These are phyloP conservation scores for Aegle marmelos DNA, from an alignment of 345 rosid genomes.

Conservation along the genomic window DNA sequence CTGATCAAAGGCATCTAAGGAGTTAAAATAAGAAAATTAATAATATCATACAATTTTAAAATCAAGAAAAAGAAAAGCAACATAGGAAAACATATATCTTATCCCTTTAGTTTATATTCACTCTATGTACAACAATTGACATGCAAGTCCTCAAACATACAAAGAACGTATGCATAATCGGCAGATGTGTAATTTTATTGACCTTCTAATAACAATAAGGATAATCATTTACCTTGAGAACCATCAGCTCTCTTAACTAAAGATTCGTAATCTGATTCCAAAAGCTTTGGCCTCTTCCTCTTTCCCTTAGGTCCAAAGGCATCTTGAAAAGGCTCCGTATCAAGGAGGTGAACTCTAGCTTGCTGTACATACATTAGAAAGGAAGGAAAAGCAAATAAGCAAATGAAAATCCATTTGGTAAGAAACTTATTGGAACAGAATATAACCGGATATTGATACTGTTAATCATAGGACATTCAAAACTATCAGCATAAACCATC, in stretches of 20 bases:
- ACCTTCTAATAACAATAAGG: not conserved
- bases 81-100: not conserved
- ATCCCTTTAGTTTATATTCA: not conserved
- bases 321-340: constrained; percentile 76
- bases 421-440: not conserved
- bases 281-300: constrained; percentile 82
- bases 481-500: not conserved
- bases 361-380: constrained; percentile 40
- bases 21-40: constrained; percentile 6
- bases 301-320: constrained; percentile 78
- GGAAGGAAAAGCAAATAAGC: not conserved
- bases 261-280: constrained; percentile 80
- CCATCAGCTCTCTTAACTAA: constrained; percentile 70
- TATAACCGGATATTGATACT: not conserved
- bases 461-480: not conserved
- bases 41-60: not conserved
- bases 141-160: not conserved
- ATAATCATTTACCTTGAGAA: constrained; percentile 61
- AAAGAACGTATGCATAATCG: not conserved
- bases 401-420: not conserved
- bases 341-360: constrained; percentile 86
- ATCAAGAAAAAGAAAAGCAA: not conserved
- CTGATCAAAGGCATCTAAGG: constrained; percentile 66
- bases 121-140: not conserved
- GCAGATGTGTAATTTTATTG: not conserved